Conservation (phyloP, 1,284 basidiomycete genomes). For the Papiliotrema fonsecae region DNA sequence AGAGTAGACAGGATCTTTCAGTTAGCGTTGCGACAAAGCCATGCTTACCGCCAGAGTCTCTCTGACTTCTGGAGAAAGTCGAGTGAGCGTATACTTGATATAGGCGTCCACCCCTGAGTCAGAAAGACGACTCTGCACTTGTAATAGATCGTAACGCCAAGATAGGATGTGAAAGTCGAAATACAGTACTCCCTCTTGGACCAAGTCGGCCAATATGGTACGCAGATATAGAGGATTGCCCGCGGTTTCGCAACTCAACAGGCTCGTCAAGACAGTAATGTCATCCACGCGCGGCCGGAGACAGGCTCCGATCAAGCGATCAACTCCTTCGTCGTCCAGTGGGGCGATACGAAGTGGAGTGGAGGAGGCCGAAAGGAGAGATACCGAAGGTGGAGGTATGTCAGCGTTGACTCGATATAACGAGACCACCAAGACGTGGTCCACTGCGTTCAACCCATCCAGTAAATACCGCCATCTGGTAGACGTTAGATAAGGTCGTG, state of each 20-base stretch:
- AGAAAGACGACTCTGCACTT: constrained; percentile 25
- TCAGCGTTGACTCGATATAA: constrained; percentile 21
- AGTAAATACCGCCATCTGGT: constrained; percentile 19
- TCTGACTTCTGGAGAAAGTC: constrained; percentile 16
- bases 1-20: constrained; percentile 26
- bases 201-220: constrained; percentile 25
- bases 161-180: constrained; percentile 25
- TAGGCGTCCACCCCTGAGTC: constrained; percentile 30
- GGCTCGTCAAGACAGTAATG: constrained; percentile 15
- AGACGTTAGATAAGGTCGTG: too few species aligned
- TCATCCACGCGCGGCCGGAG: constrained; percentile 15
- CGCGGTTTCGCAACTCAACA: constrained; percentile 26
- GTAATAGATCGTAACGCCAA: constrained; percentile 27
- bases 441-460: constrained; percentile 11
- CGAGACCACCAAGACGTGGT: constrained; percentile 28
- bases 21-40: background rate
- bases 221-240: constrained; percentile 30
- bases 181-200: constrained; percentile 23
- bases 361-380: constrained; percentile 7
- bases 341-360: constrained; percentile 11
- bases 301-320: constrained; percentile 15
- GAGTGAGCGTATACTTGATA: constrained; percentile 17
- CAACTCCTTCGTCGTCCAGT: constrained; percentile 24
- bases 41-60: constrained; percentile 19
- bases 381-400: constrained; percentile 1